These are phyloP conservation scores for Neoboletus subvelutipes DNA, from an alignment of 768 basidiomycete genomes.

Conservation along the genomic window DNA sequence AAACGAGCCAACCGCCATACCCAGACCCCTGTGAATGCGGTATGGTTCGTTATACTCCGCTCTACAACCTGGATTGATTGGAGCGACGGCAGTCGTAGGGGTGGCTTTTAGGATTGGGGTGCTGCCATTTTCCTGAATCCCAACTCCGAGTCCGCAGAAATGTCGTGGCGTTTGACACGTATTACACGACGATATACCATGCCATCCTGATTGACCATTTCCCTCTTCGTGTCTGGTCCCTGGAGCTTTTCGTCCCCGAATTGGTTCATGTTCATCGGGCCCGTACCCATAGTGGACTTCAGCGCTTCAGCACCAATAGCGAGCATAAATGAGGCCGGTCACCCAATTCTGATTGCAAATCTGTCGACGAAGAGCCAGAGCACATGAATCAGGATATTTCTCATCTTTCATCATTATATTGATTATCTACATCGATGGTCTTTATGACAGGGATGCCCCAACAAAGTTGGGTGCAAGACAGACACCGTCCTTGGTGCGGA, in stretches of 20 bases:
- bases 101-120: slow-evolving; percentile 35
- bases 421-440: slow-evolving; percentile 8
- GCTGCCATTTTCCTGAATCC: slow-evolving; percentile 34
- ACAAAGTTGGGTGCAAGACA: slow-evolving; percentile 79
- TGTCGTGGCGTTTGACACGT: background rate
- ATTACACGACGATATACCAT: slow-evolving; percentile 15
- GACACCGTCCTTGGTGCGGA: slow-evolving; percentile 82
- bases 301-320: background rate
- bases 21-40: slow-evolving; percentile 39
- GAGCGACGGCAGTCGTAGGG: slow-evolving; percentile 31
- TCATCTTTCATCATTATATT: background rate
- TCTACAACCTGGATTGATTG: slow-evolving; percentile 34
- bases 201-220: slow-evolving; percentile 31
- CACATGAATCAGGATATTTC: background rate
- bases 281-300: slow-evolving; percentile 33
- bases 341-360: background rate
- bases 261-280: slow-evolving; percentile 39
- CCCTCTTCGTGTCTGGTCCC: slow-evolving; percentile 29
- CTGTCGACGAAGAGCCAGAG: background rate
- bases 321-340: slow-evolving; percentile 1
- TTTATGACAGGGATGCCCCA: slow-evolving; percentile 89
- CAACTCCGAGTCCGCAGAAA: slow-evolving; percentile 17
- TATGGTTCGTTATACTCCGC: slow-evolving; percentile 38
- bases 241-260: slow-evolving; percentile 37
- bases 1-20: slow-evolving; percentile 34